Evolutionary conservation across 2,329 filamentous ascomycete species (phyloP), one percentile per base, ranked within the genome.

Genomic region (Diaporthe helianthi): DNA sequence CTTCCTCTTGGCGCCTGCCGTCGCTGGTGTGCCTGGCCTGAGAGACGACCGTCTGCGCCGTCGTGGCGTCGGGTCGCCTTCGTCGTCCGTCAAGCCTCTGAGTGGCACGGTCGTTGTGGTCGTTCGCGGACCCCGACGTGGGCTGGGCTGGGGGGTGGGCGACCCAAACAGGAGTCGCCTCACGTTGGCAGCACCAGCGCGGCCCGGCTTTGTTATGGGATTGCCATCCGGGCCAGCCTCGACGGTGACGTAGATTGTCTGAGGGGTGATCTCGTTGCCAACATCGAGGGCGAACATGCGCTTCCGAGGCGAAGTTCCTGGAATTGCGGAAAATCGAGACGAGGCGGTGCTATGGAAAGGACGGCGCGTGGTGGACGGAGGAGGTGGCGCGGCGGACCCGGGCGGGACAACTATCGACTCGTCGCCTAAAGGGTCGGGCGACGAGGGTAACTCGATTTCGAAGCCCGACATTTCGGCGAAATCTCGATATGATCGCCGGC

Each of bases 211-310:
- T 22, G 69, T 65, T 22, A 69, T 54, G 19, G 67, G 63, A 29
- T 72, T 71, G 44, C 72, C 71, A 36, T 73, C 72, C 51, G 79
- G 74, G 1, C 84, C 83, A 2, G 85, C 83, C 76, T 89, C 86
- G 65, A 88, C 85, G 12, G 87, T 88, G 65, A 88, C 85, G 53
- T 82, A 79, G 52, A 89, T 79, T 69, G 81, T 83, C 75, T 87
- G 85, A 3, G 86, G 85, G 55, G 85, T 82, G 54, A 76, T 76
- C 46, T 80, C 80, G 73, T 84, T 79, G 55, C 86, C 86, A 31
- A 86, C 84, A 72, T 88, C 85, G 41, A 88, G 82, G 76, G 87
- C 83, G 71, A 88, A 88, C 53, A 80, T 87, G 74, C 84, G 86
- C 78, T 87, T 88, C 60, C 85, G 80, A 47, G 87, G 86, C 51